phyloP scores from a whole-genome alignment of 495 filamentous ascomycete species.

The Penicillium fimorum region DNA sequence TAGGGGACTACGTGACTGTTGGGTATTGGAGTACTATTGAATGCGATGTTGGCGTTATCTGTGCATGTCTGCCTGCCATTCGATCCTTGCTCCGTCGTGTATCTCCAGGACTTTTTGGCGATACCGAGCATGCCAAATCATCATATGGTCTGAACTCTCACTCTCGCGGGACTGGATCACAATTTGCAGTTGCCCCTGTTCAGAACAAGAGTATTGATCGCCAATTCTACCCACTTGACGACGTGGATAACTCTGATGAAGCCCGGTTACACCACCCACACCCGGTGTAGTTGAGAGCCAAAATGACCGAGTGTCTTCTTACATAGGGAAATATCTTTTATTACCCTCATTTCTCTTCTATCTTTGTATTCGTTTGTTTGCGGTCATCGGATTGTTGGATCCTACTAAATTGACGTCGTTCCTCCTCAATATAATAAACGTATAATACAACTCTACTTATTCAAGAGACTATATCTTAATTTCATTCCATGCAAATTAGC shows the following conservation, averaged over 20 bases:
- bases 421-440: not conserved
- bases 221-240: slow-evolving; percentile 26
- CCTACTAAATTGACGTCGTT: not conserved
- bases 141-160: slow-evolving; percentile 22
- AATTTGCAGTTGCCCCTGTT: slow-evolving; percentile 16
- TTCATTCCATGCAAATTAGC: not conserved
- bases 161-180: slow-evolving; percentile 21
- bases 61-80: slow-evolving; percentile 35
- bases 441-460: not conserved
- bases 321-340: not conserved
- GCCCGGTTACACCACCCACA: slow-evolving; percentile 14
- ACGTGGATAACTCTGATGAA: slow-evolving; percentile 29
- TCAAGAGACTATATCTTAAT: not conserved
- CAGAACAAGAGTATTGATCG: slow-evolving; percentile 22
- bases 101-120: slow-evolving; percentile 28
- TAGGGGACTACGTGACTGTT: slow-evolving; percentile 35
- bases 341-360: not conserved
- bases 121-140: slow-evolving; percentile 22
- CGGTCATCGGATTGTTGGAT: not conserved
- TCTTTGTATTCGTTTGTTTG: not conserved
- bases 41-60: slow-evolving; percentile 35
- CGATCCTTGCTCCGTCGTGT: slow-evolving; percentile 29
- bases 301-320: not conserved
- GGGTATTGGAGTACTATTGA: slow-evolving; percentile 39
- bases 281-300: not conserved